These are phyloP conservation scores for Ottelia alismoides DNA, from an alignment of 106 monocot species.

Conservation along the genomic window DNA sequence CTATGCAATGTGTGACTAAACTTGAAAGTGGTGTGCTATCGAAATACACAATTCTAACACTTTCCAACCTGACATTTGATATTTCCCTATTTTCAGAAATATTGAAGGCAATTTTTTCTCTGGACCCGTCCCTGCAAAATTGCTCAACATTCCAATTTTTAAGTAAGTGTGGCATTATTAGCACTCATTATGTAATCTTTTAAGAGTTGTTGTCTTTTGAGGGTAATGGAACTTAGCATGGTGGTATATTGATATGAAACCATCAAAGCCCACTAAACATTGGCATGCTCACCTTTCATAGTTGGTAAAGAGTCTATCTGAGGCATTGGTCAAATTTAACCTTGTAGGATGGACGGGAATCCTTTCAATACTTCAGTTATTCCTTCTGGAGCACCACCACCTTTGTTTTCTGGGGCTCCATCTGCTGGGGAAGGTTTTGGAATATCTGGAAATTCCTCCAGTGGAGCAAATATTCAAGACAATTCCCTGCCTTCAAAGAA, in stretches of 20 bases:
- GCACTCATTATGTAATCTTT: too few species aligned
- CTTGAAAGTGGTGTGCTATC: too few species aligned
- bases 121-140: constrained; percentile 60
- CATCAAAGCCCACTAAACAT: too few species aligned
- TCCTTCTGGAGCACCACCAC: constrained; percentile 36
- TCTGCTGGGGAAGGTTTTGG: constrained; percentile 8
- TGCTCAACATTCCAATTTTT: constrained; percentile 63
- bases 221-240: too few species aligned
- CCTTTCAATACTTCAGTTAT: constrained; percentile 71
- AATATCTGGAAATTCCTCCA: constrained; percentile 22
- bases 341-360: constrained; percentile 75
- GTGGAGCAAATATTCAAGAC: constrained; percentile 18
- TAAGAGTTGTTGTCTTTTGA: too few species aligned
- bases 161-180: too few species aligned
- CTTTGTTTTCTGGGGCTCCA: constrained; percentile 20
- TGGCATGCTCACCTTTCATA: too few species aligned
- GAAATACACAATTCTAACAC: too few species aligned
- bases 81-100: constrained; percentile 40
- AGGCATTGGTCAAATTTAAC: background rate
- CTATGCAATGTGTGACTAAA: too few species aligned
- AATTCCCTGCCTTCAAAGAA: constrained; percentile 1
- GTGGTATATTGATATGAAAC: too few species aligned
- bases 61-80: constrained; percentile 1
- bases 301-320: background rate
- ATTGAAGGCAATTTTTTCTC: constrained; percentile 83